phyloP scores from a whole-genome alignment of 2,329 filamentous ascomycete species.

The Pseudopithomyces maydicus region DNA sequence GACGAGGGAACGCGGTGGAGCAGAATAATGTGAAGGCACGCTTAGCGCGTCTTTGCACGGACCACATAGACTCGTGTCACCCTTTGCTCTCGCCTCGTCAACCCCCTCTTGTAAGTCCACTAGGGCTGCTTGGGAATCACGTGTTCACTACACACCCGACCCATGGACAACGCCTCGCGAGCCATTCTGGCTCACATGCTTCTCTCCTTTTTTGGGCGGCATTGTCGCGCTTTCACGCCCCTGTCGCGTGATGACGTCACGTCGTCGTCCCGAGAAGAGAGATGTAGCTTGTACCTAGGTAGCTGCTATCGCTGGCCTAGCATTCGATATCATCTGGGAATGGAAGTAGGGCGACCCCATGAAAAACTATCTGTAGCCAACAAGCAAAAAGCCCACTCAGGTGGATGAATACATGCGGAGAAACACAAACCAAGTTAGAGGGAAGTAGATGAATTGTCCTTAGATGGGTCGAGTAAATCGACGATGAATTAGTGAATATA shows the following conservation, averaged over 20 bases:
- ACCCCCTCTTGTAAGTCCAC: not conserved
- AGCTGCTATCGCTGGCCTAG: no score
- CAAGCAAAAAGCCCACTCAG: no score
- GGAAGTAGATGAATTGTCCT: no score
- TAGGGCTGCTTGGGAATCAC: not conserved
- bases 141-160: no score
- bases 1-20: slow-evolving; percentile 12
- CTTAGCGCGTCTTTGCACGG: slow-evolving; percentile 13
- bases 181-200: not conserved
- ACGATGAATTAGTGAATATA: no score
- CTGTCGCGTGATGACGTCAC: not conserved
- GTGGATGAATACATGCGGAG: no score
- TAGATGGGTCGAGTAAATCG: no score
- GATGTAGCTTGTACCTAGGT: not conserved
- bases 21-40: slow-evolving; percentile 17
- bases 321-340: no score
- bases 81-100: slow-evolving; percentile 1
- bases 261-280: not conserved
- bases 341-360: no score
- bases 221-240: not conserved
- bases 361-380: no score
- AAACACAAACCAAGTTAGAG: no score
- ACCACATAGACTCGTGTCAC: not conserved
- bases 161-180: not conserved
- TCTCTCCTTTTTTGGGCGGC: not conserved